Evolutionary conservation across 768 basidiomycete species (phyloP).

Genomic region (Thelephora ganbajun): DNA sequence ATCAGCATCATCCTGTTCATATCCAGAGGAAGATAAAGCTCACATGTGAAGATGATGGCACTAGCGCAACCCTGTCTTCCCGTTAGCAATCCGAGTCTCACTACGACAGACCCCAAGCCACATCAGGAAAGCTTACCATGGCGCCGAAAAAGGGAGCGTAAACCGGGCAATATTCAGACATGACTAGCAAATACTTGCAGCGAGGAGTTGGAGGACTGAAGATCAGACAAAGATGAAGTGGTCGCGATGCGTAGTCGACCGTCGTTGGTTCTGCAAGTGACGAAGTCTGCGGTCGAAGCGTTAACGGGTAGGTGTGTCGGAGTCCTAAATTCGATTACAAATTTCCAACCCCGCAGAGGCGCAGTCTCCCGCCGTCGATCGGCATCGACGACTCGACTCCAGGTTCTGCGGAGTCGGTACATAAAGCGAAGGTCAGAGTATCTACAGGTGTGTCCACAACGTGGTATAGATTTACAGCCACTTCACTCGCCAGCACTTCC

Average conservation of each 20-base stretch:
- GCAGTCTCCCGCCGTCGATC: too few relatives aligned
- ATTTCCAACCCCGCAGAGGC: too few relatives aligned
- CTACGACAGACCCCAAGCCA: background rate
- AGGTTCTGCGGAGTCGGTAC: too few relatives aligned
- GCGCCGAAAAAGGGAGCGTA: constrained; percentile 98
- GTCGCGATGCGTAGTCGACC: background rate
- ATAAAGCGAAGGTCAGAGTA: too few relatives aligned
- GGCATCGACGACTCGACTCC: too few relatives aligned
- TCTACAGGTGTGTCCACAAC: too few relatives aligned
- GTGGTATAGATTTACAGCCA: too few relatives aligned
- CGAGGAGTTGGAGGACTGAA: background rate
- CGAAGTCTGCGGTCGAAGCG: too few relatives aligned
- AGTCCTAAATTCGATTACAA: too few relatives aligned
- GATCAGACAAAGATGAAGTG: background rate
- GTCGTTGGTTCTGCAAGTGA: too few relatives aligned
- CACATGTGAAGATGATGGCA: constrained; percentile 96
- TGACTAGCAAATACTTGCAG: constrained; percentile 11
- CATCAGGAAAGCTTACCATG: constrained; percentile 46
- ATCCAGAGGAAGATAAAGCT: constrained; percentile 18
- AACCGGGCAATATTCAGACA: constrained; percentile 81
- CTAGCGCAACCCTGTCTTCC: constrained; percentile 73
- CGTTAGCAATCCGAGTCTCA: constrained; percentile 5
- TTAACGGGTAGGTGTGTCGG: too few relatives aligned
- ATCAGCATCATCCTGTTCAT: background rate
- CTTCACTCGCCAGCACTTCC: too few relatives aligned